Evolutionary conservation across 2,329 filamentous ascomycete genomes (phyloP), one percentile per base, ranked within the genome.

Genomic region (Pezicula neosporulosa): DNA sequence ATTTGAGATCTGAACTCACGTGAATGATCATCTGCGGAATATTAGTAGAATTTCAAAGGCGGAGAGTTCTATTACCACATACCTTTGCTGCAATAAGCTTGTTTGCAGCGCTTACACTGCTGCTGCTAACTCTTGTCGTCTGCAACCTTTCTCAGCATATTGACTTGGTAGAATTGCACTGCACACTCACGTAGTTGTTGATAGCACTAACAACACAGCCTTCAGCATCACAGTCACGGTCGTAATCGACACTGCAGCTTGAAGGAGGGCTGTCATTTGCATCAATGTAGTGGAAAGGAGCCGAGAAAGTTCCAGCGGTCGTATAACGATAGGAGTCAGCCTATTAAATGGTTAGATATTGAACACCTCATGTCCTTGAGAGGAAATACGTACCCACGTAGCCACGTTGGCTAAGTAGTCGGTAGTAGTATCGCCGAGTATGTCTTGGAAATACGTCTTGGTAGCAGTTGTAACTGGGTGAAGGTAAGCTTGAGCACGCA

Each of bases 241-340:
- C 69, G 47, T 77, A 76, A 58, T 81, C 74, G 55, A 87, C 76
- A 56, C 72, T 73, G 68, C 84, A 87, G 42, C 68, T 72, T 6
- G 64, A 60, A 2, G 83, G 83, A 47, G 84, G 84, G 60, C 68
- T 68, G 65, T 87, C 83, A 59, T 84, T 76, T 54, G 83, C 82
- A 64, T 87, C 84, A 67, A 87, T 87, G 70, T 81, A 87, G 72
- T 87, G 84, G 67, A 83, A 86, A 30, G 76, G 77, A 58, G 75
- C 77, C 6, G 78, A 81, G 68, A 81, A 87, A 44, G 72, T 73
- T 12, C 81, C 83, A 73, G 80, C 83, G 65, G 77, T 75, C 6
- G 80, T 85, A 67, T 86, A 85, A 21, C 82, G 77, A 65, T 67
- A 70, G 15, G 62, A 81, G 68, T 87, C 84, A 36, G 84, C 82